These are phyloP conservation scores for Hirsutella rhossiliensis DNA, from an alignment of 2,329 filamentous ascomycete genomes.

Conservation along the genomic window DNA sequence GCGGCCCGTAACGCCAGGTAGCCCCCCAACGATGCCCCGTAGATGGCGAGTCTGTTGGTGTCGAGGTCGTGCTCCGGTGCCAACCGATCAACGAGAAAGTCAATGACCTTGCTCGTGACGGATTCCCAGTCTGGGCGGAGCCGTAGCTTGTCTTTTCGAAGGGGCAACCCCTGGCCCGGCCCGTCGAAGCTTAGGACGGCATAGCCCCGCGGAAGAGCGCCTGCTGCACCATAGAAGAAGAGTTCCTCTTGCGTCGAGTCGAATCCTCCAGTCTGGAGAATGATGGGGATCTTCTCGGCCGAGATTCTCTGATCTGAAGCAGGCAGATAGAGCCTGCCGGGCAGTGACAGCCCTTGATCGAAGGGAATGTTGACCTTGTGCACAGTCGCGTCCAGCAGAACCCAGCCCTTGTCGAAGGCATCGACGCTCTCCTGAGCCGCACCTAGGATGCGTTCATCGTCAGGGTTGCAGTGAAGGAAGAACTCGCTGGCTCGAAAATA, in stretches of 20 bases:
- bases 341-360: slow-evolving; percentile 17
- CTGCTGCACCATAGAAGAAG: slow-evolving; percentile 18
- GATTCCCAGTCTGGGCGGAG: slow-evolving; percentile 26
- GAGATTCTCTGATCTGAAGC: slow-evolving; percentile 6
- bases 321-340: slow-evolving; percentile 25
- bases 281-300: slow-evolving; percentile 17
- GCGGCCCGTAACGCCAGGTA: slow-evolving; percentile 32
- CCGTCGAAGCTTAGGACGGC: slow-evolving; percentile 32
- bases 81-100: slow-evolving; percentile 12
- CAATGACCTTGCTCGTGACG: slow-evolving; percentile 18
- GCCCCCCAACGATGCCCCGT: slow-evolving; percentile 28
- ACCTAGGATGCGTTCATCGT: slow-evolving; percentile 15
- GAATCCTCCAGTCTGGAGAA: slow-evolving; percentile 21
- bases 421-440: slow-evolving; percentile 11
- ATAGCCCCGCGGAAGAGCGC: slow-evolving; percentile 21
- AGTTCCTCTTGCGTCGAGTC: slow-evolving; percentile 29
- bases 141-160: slow-evolving; percentile 13
- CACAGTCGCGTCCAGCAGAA: slow-evolving; percentile 15
- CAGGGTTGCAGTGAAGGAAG: slow-evolving; percentile 11
- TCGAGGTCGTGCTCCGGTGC: slow-evolving; percentile 20
- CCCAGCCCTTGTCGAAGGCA: slow-evolving; percentile 14
- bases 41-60: slow-evolving; percentile 19
- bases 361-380: slow-evolving; percentile 24
- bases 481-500: slow-evolving; percentile 25
- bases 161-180: slow-evolving; percentile 29